phyloP scores from a whole-genome alignment of 345 rosid genomes.

The Gossypium thurberi region DNA sequence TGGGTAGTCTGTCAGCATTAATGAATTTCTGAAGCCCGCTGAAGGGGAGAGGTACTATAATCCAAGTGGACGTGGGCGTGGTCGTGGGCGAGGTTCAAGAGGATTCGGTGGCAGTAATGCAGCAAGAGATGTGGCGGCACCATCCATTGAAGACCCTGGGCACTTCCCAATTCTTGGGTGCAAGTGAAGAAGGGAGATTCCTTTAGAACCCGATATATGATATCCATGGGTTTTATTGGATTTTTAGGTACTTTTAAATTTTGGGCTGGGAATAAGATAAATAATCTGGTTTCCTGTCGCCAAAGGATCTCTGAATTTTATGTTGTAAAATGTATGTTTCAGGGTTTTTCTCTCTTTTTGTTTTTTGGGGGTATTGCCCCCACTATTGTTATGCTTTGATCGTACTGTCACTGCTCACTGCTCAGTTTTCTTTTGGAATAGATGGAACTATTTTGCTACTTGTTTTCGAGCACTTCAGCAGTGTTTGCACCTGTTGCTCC shows the following conservation, averaged over 20 bases:
- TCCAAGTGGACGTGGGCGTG: slow-evolving; percentile 41
- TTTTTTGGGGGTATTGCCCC: slow-evolving; percentile 9
- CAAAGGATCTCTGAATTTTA: not conserved
- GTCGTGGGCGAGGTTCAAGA: slow-evolving; percentile 40
- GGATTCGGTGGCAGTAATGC: slow-evolving; percentile 27
- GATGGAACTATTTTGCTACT: not conserved
- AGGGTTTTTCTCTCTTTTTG: slow-evolving; percentile 7
- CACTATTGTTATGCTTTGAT: slow-evolving; percentile 6
- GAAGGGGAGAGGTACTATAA: slow-evolving; percentile 36
- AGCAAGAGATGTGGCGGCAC: slow-evolving; percentile 33
- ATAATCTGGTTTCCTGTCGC: slow-evolving; percentile 30
- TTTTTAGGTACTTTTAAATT: slow-evolving; percentile 25
- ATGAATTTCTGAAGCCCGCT: slow-evolving; percentile 30
- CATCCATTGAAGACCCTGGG: slow-evolving; percentile 52
- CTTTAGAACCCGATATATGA: not conserved
- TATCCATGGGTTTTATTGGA: slow-evolving; percentile 4
- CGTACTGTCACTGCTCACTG: not conserved
- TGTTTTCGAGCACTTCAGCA: not conserved
- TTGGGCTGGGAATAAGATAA: slow-evolving; percentile 23
- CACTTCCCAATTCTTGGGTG: slow-evolving; percentile 67
- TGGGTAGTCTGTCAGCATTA: slow-evolving; percentile 51
- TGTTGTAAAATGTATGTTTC: slow-evolving; percentile 15
- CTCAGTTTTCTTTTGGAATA: not conserved
- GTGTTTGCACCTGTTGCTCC: not conserved
- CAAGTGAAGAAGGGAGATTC: slow-evolving; percentile 27